Evolutionary conservation across 371 early-diverging fungal species (phyloP).

Genomic region (Saksenaea vasiformis): DNA sequence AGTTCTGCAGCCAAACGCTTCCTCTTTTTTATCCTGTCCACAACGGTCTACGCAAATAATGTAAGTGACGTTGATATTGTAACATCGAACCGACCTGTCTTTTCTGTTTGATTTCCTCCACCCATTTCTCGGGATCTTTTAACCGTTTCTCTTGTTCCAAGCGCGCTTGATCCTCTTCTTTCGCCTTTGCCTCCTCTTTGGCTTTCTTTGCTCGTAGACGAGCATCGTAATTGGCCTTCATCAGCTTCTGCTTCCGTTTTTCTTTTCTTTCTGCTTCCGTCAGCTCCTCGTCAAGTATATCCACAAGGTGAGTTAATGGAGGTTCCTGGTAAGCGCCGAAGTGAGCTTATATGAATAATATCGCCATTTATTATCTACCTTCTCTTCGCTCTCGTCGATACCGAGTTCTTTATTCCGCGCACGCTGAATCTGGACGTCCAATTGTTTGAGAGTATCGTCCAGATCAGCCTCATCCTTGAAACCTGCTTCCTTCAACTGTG

Average conservation of each 20-base stretch:
- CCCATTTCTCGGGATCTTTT: constrained; percentile 74
- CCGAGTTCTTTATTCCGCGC: constrained; percentile 83
- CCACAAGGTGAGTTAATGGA: constrained; percentile 74
- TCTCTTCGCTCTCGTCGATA: constrained; percentile 76
- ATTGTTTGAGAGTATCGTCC: constrained; percentile 68
- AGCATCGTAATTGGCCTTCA: constrained; percentile 84
- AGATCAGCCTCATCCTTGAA: constrained; percentile 76
- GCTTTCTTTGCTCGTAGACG: constrained; percentile 76
- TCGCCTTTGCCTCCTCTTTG: constrained; percentile 73
- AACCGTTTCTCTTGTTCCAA: constrained; percentile 74
- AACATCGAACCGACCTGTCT: constrained; percentile 40
- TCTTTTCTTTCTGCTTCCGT: constrained; percentile 78
- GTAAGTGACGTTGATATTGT: background rate
- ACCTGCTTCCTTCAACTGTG: constrained; percentile 63
- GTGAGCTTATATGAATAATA: background rate
- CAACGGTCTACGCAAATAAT: constrained; percentile 24
- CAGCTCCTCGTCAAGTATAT: constrained; percentile 82
- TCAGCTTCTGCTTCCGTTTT: constrained; percentile 80
- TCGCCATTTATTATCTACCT: constrained; percentile 35
- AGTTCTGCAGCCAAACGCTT: constrained; percentile 74
- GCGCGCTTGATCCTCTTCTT: constrained; percentile 65
- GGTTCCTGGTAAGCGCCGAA: constrained; percentile 45
- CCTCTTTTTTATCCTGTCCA: constrained; percentile 66
- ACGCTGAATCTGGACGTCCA: constrained; percentile 67
- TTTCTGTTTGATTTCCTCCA: constrained; percentile 64